Evolutionary conservation across 1,284 basidiomycete species (phyloP).

Genomic region (Phlebopus sp.): DNA sequence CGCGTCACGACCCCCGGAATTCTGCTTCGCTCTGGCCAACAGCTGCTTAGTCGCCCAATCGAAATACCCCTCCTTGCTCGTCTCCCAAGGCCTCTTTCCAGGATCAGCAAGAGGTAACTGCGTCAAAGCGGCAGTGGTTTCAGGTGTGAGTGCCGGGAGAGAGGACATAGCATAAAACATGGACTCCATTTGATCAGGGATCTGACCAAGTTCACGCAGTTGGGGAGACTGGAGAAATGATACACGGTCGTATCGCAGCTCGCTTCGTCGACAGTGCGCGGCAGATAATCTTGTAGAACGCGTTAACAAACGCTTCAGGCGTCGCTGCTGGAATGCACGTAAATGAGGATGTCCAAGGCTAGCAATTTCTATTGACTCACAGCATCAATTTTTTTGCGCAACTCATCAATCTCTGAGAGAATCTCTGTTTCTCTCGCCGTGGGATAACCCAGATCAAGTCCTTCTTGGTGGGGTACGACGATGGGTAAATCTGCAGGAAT

Average conservation of each 20-base stretch:
- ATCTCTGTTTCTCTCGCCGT: slow-evolving; percentile 54
- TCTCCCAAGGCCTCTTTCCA: slow-evolving; percentile 72
- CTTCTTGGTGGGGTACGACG: slow-evolving; percentile 66
- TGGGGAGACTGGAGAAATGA: slow-evolving; percentile 42
- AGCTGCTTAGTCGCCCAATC: slow-evolving; percentile 65
- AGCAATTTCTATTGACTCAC: slow-evolving; percentile 38
- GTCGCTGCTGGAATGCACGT: slow-evolving; percentile 52
- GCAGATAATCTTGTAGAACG: slow-evolving; percentile 47
- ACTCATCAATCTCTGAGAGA: slow-evolving; percentile 58
- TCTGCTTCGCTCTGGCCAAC: slow-evolving; percentile 43
- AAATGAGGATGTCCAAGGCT: slow-evolving; percentile 4
- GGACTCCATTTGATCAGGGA: slow-evolving; percentile 38
- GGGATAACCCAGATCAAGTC: slow-evolving; percentile 49
- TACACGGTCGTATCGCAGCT: slow-evolving; percentile 43
- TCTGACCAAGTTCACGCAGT: slow-evolving; percentile 30
- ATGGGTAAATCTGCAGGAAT: slow-evolving; percentile 62
- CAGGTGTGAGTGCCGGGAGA: slow-evolving; percentile 50
- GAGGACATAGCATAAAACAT: slow-evolving; percentile 48
- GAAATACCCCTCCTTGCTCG: slow-evolving; percentile 59
- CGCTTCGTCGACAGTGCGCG: slow-evolving; percentile 41
- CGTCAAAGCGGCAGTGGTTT: slow-evolving; percentile 38
- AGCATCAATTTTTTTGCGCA: slow-evolving; percentile 56
- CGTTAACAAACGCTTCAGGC: slow-evolving; percentile 50
- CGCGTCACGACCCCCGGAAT: slow-evolving; percentile 29
- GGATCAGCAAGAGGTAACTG: slow-evolving; percentile 46